Conservation (phyloP, 495 filamentous ascomycete species). For the Penicillium turbatum region DNA sequence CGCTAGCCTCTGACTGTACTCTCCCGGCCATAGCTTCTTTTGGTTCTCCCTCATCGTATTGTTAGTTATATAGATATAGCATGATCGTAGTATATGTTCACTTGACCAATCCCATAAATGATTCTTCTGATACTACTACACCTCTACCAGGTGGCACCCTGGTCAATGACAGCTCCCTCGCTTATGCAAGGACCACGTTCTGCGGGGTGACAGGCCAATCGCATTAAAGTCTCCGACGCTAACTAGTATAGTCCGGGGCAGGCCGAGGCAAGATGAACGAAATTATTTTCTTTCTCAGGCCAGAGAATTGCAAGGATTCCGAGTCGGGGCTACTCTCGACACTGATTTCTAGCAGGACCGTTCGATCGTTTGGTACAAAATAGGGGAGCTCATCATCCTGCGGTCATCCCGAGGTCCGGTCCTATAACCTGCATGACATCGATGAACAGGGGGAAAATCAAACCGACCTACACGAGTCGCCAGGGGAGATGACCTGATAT, state of each 20-base stretch:
- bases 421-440: not conserved
- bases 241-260: not conserved
- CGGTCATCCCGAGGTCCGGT: not conserved
- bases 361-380: not conserved
- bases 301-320: not conserved
- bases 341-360: not conserved
- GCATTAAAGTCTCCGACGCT: not conserved
- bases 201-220: conserved; percentile 2
- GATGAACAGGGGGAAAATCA: not conserved
- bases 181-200: conserved; percentile 6
- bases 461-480: not conserved
- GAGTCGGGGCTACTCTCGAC: not conserved
- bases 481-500: not conserved
- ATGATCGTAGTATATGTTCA: not conserved
- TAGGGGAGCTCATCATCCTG: not conserved
- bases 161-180: conserved; percentile 2
- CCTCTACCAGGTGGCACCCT: not conserved
- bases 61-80: no score
- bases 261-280: not conserved
- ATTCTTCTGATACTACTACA: not conserved
- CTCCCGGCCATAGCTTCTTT: no score
- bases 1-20: no score
- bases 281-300: not conserved
- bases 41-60: no score
- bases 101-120: not conserved